phyloP scores from a whole-genome alignment of 2,329 filamentous ascomycete species.

The Spiromastix sp. region DNA sequence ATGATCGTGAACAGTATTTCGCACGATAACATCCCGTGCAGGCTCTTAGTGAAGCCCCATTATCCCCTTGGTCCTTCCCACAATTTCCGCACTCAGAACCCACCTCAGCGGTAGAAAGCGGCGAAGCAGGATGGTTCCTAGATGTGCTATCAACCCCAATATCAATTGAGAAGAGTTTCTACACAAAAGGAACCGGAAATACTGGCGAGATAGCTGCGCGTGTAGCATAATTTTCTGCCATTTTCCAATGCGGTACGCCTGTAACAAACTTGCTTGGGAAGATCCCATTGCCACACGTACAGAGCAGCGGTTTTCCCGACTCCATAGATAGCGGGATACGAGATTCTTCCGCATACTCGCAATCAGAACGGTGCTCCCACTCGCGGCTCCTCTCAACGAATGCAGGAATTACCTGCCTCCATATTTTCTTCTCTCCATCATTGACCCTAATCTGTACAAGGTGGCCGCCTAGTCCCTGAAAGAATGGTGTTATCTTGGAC shows the following conservation, averaged over 20 bases:
- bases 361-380: constrained; percentile 26
- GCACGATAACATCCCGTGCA: constrained; percentile 37
- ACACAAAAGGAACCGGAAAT: constrained; percentile 21
- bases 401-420: constrained; percentile 23
- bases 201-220: constrained; percentile 23
- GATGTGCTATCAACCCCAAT: background rate
- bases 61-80: constrained; percentile 8
- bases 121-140: constrained; percentile 2
- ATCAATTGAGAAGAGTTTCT: constrained; percentile 8
- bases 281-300: constrained; percentile 23
- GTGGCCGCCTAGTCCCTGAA: constrained; percentile 1
- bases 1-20: constrained; percentile 43
- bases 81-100: constrained; percentile 7
- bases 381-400: constrained; percentile 28
- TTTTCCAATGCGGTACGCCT: constrained; percentile 11
- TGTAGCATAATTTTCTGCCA: constrained; percentile 17
- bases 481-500: constrained; percentile 3
- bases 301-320: constrained; percentile 16
- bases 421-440: constrained; percentile 19
- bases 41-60: constrained; percentile 28
- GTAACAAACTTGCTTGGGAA: constrained; percentile 14
- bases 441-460: constrained; percentile 12
- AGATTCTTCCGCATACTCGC: constrained; percentile 18
- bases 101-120: background rate
- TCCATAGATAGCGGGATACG: constrained; percentile 18